phyloP scores from a whole-genome alignment of 441 rosid genomes.

The Arabidopsis lyrata region DNA sequence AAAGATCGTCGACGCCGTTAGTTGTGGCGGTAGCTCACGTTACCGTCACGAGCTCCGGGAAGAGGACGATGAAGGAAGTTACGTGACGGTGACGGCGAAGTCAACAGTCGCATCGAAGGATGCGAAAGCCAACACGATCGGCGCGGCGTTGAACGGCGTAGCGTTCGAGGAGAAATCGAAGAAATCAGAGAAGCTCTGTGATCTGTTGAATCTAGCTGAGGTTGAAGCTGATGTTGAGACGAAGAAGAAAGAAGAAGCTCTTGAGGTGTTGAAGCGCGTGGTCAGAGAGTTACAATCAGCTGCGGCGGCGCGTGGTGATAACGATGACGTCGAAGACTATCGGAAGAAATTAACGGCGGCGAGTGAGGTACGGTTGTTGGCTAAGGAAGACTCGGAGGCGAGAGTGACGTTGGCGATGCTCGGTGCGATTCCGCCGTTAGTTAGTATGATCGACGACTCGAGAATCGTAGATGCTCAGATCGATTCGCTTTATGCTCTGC shows the following conservation, averaged over 20 bases:
- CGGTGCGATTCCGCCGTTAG: slow-evolving; percentile 91
- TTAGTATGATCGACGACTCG: slow-evolving; percentile 79
- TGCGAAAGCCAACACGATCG: slow-evolving; percentile 36
- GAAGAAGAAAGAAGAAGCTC: slow-evolving; percentile 70
- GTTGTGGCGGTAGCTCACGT: slow-evolving; percentile 82
- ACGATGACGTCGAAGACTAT: slow-evolving; percentile 45
- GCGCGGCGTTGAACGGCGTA: slow-evolving; percentile 34
- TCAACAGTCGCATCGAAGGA: slow-evolving; percentile 19
- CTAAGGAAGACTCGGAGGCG: slow-evolving; percentile 75
- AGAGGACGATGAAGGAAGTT: slow-evolving; percentile 40
- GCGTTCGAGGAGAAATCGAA: slow-evolving; percentile 34
- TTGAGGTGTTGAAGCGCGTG: slow-evolving; percentile 69
- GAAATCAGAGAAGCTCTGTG: slow-evolving; percentile 81
- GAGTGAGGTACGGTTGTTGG: slow-evolving; percentile 62
- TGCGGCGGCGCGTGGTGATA: slow-evolving; percentile 41
- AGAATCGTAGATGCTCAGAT: slow-evolving; percentile 54
- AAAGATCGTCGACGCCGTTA: slow-evolving; percentile 68
- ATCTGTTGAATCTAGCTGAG: slow-evolving; percentile 82
- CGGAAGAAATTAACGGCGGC: slow-evolving; percentile 61
- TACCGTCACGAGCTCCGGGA: slow-evolving; percentile 50
- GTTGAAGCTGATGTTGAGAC: slow-evolving; percentile 63
- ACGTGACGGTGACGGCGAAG: slow-evolving; percentile 34
- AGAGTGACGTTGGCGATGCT: slow-evolving; percentile 87
- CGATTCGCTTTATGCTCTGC: slow-evolving; percentile 85
- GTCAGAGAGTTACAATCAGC: slow-evolving; percentile 59